Base-by-base conservation (phyloP, 371 early-diverging fungal species). In the Umbelopsis sp. region DNA sequence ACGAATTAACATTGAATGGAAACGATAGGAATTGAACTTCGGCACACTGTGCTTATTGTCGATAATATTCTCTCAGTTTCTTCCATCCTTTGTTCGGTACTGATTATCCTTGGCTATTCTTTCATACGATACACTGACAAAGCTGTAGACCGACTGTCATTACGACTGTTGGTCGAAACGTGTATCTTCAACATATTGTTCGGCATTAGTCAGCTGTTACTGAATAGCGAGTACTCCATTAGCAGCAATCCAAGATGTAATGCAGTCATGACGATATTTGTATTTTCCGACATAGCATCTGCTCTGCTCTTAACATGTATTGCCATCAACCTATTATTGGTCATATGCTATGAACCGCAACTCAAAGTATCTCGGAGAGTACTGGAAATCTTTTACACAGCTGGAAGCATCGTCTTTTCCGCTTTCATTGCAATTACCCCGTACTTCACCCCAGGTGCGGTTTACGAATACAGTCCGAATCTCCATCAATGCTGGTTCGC, bases 101-200 rank as follows among this genome's bases (percentile, higher is more conserved):
- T 53, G 20, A 57, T 69, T 8, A 18, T 63, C 4, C 6, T 63
- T 4, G 68, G 67, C 38, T 72, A 69, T 25, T 32, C 20, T 3
- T 72, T 72, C 44, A 69, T 72, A 20, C 69, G 72, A 3, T 9
- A 44, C 9, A 24, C 63, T 12, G 51, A 69, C 32, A 52, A 45
- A 3, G 2, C 25, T 11, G 57, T 68, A 9, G 69, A 72, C 38
- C 69, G 72, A 16, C 25, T 72, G 14, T 69, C 72, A 4, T 44
- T 72, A 22, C 72, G 72, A 11, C 50, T 72, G n/a, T 50, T 72
- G 37, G 46, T 72, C 24, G 68, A 72, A n/a, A 8, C 72, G 0
- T 63, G 52, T 14, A 5, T 69, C 32, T 18, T 68, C 48, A 69
- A 66, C 63, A 63, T 66, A 3, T 9, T 66, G 1, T 45, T 69